Evolutionary conservation across 2,329 filamentous ascomycete genomes (phyloP).

Genomic region (Fusarium sacchari): DNA sequence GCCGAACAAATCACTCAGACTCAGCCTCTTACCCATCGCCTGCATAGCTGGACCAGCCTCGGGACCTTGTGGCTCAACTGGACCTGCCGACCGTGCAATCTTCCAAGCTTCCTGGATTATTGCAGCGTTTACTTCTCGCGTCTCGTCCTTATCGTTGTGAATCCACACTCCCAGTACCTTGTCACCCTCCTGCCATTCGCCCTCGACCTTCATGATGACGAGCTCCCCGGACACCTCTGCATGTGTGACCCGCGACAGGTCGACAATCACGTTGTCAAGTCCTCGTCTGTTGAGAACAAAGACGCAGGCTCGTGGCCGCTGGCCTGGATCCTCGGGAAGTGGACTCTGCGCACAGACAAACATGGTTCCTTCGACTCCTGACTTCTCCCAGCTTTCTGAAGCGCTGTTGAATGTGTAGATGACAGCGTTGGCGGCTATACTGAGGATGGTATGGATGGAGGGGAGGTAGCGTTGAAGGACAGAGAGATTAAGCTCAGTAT

Average conservation of each 20-base stretch:
- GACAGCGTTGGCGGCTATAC: conserved; percentile 85
- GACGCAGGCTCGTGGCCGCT: conserved; percentile 62
- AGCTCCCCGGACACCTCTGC: conserved; percentile 71
- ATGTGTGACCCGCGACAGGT: conserved; percentile 68
- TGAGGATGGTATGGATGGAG: conserved; percentile 75
- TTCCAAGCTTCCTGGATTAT: conserved; percentile 58
- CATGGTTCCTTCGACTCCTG: conserved; percentile 84
- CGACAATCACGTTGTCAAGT: conserved; percentile 75
- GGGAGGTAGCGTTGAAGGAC: conserved; percentile 86
- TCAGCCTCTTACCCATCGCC: conserved; percentile 56
- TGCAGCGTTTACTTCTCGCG: conserved; percentile 53
- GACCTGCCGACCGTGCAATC: conserved; percentile 46
- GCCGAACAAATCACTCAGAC: conserved; percentile 58
- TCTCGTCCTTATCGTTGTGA: conserved; percentile 60
- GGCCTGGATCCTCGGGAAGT: conserved; percentile 47
- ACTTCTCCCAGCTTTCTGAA: conserved; percentile 82
- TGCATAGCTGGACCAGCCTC: conserved; percentile 56
- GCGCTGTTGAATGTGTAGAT: conserved; percentile 81
- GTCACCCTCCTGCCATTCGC: conserved; percentile 47
- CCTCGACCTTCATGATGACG: conserved; percentile 59
- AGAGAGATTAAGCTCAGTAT: conserved; percentile 86
- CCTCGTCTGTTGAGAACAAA: conserved; percentile 79
- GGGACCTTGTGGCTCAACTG: conserved; percentile 43
- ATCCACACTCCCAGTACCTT: conserved; percentile 66
- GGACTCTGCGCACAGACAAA: conserved; percentile 80